Percentiles rank a stretch among this genome's conserved stretches.
phyloP scores from a whole-genome alignment of 2,329 filamentous ascomycete species.

The Colletotrichum paranaense region DNA sequence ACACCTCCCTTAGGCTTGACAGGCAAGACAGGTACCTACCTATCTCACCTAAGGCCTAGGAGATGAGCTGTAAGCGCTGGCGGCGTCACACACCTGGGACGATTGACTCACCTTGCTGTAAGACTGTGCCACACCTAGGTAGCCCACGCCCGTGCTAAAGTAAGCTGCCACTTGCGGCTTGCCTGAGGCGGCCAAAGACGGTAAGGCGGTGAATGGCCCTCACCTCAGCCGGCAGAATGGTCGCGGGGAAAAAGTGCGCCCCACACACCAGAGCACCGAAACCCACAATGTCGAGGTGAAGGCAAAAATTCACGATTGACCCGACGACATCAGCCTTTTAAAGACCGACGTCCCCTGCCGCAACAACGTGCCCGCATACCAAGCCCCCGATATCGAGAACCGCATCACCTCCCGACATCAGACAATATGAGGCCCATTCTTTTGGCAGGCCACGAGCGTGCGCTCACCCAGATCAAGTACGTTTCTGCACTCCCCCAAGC shows the following conservation, averaged over 20 bases:
- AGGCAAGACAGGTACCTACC: not conserved
- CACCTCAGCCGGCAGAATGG: slow-evolving; percentile 33
- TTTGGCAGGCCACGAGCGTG: slow-evolving; percentile 95
- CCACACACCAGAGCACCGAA: slow-evolving; percentile 36
- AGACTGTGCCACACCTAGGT: not conserved
- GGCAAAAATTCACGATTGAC: slow-evolving; percentile 37
- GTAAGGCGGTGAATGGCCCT: slow-evolving; percentile 23
- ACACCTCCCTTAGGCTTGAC: not conserved
- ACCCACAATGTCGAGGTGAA: slow-evolving; percentile 36
- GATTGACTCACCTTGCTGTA: not conserved
- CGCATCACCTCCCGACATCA: slow-evolving; percentile 32
- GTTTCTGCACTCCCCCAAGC: slow-evolving; percentile 39
- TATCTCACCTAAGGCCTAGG: not conserved
- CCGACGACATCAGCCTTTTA: slow-evolving; percentile 34
- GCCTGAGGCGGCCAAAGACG: slow-evolving; percentile 17
- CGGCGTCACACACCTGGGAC: not conserved
- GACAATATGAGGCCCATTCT: slow-evolving; percentile 94
- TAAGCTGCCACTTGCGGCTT: not conserved
- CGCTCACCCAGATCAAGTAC: slow-evolving; percentile 93
- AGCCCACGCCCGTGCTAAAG: not conserved
- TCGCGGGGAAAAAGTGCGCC: slow-evolving; percentile 34
- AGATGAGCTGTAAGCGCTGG: not conserved
- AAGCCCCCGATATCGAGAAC: slow-evolving; percentile 34
- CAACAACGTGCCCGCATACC: slow-evolving; percentile 29
- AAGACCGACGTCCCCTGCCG: slow-evolving; percentile 37